Evolutionary conservation across 179 eudicot species (phyloP).

Genomic region (Drosera spatulata): DNA sequence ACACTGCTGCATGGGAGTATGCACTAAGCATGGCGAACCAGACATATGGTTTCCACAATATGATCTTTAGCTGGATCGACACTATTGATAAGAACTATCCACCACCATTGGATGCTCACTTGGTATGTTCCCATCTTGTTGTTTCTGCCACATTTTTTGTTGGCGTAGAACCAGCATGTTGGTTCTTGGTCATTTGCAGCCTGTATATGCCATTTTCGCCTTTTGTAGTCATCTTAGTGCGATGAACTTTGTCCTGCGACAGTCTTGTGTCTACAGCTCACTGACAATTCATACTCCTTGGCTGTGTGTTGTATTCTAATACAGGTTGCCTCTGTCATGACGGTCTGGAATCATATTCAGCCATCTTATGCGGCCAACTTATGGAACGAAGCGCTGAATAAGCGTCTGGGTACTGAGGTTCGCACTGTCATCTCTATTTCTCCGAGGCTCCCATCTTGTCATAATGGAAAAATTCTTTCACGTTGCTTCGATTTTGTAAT

Average conservation of each 20-base stretch:
- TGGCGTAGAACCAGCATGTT: neutral
- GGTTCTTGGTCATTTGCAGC: too few species aligned
- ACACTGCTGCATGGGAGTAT: constrained; percentile 49
- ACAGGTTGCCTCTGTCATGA: constrained; percentile 65
- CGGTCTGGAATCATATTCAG: constrained; percentile 60
- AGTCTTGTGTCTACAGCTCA: too few species aligned
- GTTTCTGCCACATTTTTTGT: neutral
- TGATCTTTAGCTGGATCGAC: constrained; percentile 68
- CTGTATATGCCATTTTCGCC: neutral
- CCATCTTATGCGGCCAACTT: constrained; percentile 62
- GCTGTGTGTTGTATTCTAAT: neutral
- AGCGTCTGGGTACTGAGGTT: constrained; percentile 88
- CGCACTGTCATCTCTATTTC: neutral
- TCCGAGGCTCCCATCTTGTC: neutral
- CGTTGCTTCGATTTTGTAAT: neutral
- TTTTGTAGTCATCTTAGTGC: neutral
- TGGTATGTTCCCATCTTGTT: constrained; percentile 22
- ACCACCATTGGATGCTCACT: constrained; percentile 65
- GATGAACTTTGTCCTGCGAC: neutral
- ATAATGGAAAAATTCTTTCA: neutral
- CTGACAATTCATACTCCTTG: too few species aligned
- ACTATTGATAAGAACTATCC: constrained; percentile 50
- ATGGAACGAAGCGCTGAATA: constrained; percentile 64
- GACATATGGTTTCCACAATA: constrained; percentile 63
- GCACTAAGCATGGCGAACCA: constrained; percentile 48